Evolutionary conservation across 2,329 filamentous ascomycete species (phyloP).

Genomic region (Ophiostoma novo-ulmi): DNA sequence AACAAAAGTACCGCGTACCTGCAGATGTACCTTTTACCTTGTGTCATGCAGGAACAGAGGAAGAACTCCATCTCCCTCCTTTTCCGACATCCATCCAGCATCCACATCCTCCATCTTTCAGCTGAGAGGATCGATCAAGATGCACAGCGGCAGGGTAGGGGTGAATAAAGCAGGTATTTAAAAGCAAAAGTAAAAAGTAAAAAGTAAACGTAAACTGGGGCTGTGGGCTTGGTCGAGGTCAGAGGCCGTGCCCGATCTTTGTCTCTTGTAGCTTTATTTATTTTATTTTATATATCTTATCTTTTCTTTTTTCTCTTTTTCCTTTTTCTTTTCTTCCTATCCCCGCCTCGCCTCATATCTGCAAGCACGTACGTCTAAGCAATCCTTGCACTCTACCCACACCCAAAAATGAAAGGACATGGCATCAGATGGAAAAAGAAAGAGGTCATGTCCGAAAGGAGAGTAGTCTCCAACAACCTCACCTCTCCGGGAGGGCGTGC

Average conservation of each 20-base stretch:
- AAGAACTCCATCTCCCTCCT: not conserved
- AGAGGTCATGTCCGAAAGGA: not conserved
- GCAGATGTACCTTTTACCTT: not conserved
- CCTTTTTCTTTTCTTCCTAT: not conserved
- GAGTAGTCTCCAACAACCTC: not conserved
- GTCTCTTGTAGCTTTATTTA: not conserved
- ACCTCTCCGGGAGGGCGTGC: not conserved
- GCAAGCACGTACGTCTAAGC: not conserved
- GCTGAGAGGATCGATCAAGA: not conserved
- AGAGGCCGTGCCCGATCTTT: not conserved
- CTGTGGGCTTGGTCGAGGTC: not conserved
- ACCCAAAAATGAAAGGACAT: constrained; percentile 2
- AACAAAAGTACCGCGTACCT: not conserved
- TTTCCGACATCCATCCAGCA: not conserved
- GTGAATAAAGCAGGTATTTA: too few relatives aligned
- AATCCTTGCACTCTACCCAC: not conserved
- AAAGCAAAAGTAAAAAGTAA: not conserved
- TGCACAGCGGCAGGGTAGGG: not conserved
- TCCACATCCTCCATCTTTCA: constrained; percentile 6
- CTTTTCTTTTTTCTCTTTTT: not conserved
- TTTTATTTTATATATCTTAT: too few relatives aligned
- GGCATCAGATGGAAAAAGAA: not conserved
- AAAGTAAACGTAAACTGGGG: not conserved
- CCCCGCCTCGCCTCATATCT: not conserved
- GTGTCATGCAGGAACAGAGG: not conserved